phyloP scores from a whole-genome alignment of 805 yeast genomes.

The Sporopachydermia quercuum region DNA sequence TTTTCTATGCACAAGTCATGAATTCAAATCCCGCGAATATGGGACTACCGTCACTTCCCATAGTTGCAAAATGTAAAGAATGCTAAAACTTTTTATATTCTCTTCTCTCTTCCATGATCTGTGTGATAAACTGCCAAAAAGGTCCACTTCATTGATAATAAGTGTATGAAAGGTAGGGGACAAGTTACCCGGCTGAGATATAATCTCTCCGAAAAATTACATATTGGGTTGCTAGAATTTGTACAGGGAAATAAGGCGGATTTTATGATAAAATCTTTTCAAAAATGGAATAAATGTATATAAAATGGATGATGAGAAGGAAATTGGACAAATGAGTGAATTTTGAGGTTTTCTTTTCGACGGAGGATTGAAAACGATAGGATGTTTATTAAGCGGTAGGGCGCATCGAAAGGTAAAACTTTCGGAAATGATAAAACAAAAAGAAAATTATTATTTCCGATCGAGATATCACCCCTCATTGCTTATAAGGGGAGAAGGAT shows the following conservation, averaged over 20 bases:
- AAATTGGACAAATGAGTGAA: neutral
- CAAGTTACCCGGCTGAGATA: constrained; percentile 1
- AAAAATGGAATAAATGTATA: constrained; percentile 1
- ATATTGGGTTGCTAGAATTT: neutral
- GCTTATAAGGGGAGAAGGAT: constrained; percentile 1
- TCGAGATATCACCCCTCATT: constrained; percentile 1
- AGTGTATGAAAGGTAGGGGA: constrained; percentile 1
- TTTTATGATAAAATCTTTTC: neutral
- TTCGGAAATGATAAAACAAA: neutral
- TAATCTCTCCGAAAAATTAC: neutral
- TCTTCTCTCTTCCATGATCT: neutral
- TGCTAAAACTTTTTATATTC: constrained; percentile 1
- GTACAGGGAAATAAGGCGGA: constrained; percentile 1
- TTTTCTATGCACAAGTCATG: constrained; percentile 1
- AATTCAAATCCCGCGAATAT: neutral
- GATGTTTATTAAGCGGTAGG: constrained; percentile 1
- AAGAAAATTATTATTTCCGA: constrained; percentile 1
- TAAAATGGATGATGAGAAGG: constrained; percentile 1
- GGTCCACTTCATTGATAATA: neutral
- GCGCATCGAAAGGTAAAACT: constrained; percentile 1
- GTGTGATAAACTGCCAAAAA: constrained; percentile 1
- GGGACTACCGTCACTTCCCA: neutral
- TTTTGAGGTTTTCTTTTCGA: constrained; percentile 1
- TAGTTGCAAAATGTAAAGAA: constrained; percentile 1
- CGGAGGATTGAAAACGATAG: constrained; percentile 1